phyloP scores from a whole-genome alignment of 495 filamentous ascomycete species.

The Chaetomium fimeti region DNA sequence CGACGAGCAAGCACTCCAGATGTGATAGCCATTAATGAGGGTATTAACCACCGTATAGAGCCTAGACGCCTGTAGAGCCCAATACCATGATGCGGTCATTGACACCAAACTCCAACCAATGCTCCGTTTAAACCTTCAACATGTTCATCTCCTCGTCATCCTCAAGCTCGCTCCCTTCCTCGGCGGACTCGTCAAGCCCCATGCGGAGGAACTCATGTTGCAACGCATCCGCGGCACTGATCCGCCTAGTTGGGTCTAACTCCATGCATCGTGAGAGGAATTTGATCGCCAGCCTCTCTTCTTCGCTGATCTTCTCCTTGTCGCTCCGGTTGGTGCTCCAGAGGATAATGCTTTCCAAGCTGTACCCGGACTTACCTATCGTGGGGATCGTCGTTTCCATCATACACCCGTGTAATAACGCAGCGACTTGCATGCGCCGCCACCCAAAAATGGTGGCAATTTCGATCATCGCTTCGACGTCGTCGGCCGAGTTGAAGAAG shows the following conservation, averaged over 20 bases:
- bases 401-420: slow-evolving; percentile 75
- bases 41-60: slow-evolving; percentile 3
- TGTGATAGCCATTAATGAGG: not conserved
- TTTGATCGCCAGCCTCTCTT: slow-evolving; percentile 63
- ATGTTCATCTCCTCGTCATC: slow-evolving; percentile 52
- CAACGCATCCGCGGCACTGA: slow-evolving; percentile 69
- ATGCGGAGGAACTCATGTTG: slow-evolving; percentile 69
- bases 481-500: slow-evolving; percentile 96
- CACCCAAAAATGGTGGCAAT: slow-evolving; percentile 94
- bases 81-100: not conserved
- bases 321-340: slow-evolving; percentile 74
- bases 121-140: slow-evolving; percentile 33
- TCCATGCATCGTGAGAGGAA: slow-evolving; percentile 71
- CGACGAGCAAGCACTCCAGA: not conserved
- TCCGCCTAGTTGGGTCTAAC: slow-evolving; percentile 66
- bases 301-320: slow-evolving; percentile 49
- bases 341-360: slow-evolving; percentile 85
- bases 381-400: slow-evolving; percentile 91
- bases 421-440: slow-evolving; percentile 75
- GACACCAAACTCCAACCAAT: slow-evolving; percentile 20
- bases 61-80: not conserved
- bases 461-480: slow-evolving; percentile 95
- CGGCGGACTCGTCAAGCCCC: slow-evolving; percentile 27
- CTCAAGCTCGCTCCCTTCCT: slow-evolving; percentile 21
- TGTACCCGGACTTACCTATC: slow-evolving; percentile 78